Base-by-base conservation (phyloP, 495 filamentous ascomycete species). In the Xylaria palmicola region DNA sequence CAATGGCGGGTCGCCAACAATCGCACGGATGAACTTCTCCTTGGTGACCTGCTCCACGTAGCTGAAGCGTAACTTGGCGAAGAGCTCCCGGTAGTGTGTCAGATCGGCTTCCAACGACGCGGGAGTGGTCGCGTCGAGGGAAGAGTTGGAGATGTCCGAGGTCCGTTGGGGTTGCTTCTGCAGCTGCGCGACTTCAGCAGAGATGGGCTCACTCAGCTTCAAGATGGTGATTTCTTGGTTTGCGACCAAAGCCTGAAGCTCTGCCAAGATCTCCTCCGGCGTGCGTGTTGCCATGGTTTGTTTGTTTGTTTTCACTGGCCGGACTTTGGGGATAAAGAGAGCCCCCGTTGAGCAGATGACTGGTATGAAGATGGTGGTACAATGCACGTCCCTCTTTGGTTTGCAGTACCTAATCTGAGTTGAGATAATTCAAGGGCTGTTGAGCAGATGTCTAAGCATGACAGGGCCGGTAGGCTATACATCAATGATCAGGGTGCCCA, bases 31-130 rank as follows among this genome's bases (percentile, higher is more conserved):
- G 71, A 90, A 90, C 62, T 90, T 90, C 68, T 92, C 89, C 68
- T 91, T 91, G 44, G 88, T 90, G 36, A 90, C 85, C 73, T 91
- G 89, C 71, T 91, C 89, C 60, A 91, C 83, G 74, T 91, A 98
- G 65, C 90, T 95, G 79, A 98, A 98, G 70, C 92, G 91, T 27
- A 98, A 84, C 76, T 97, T 97, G 41, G 91, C 88, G 75, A 97
- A 98, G 29, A 98, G 85, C 77, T 97, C 94, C 66, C 89, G 89
- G 75, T 97, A 96, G 72, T 97, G 92, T 52, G 83, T 79, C n/a
- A 97, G 78, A 72, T 96, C 92, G 27, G 90, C 90, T 62, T 92
- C 88, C 5, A 97, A 81, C 13, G 85, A 88, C 8, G 87, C 84
- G 0, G 91, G 90, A 15, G 88, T 90, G 0, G 87, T 84, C 51